phyloP scores from a whole-genome alignment of 805 yeast genomes.

The Vanderwaltozyma tropicalis region DNA sequence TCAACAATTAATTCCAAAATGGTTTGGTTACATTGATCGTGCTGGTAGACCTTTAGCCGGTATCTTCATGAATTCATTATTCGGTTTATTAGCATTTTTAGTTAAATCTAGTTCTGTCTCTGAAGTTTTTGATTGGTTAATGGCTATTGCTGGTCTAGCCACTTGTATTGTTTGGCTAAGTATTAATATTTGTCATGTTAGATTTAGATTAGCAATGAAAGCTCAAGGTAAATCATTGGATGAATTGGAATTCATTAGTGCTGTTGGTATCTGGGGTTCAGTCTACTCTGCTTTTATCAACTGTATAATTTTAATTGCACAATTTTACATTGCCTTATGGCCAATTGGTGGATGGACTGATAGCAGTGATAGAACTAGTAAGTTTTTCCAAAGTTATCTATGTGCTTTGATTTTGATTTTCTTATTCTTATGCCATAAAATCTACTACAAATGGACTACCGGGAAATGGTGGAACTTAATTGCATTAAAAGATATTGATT shows the following conservation, averaged over 20 bases:
- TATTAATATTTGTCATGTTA: slow-evolving; percentile 42
- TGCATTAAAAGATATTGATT: slow-evolving; percentile 37
- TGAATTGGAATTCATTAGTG: slow-evolving; percentile 12
- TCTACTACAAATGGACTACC: slow-evolving; percentile 27
- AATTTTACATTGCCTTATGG: slow-evolving; percentile 62
- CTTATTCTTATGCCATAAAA: slow-evolving; percentile 40
- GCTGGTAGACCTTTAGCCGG: slow-evolving; percentile 47
- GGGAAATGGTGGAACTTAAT: slow-evolving; percentile 23
- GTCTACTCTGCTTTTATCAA: slow-evolving; percentile 42
- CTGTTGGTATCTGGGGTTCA: slow-evolving; percentile 49
- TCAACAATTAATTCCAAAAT: slow-evolving; percentile 42
- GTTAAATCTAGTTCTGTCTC: slow-evolving; percentile 39
- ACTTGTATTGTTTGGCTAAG: slow-evolving; percentile 50
- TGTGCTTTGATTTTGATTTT: slow-evolving; percentile 44
- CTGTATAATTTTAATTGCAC: slow-evolving; percentile 45
- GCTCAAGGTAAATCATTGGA: slow-evolving; percentile 29
- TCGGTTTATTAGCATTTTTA: slow-evolving; percentile 47
- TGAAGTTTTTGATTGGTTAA: slow-evolving; percentile 46
- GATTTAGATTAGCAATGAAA: slow-evolving; percentile 48
- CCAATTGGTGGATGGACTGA: slow-evolving; percentile 36
- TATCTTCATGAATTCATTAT: slow-evolving; percentile 30
- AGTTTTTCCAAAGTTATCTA: slow-evolving; percentile 47
- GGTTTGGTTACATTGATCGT: slow-evolving; percentile 37
- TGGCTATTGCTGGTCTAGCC: slow-evolving; percentile 48
- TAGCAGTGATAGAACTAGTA: slow-evolving; percentile 33